Conservation (phyloP, 345 rosid species). For the Lepidium sativum region DNA sequence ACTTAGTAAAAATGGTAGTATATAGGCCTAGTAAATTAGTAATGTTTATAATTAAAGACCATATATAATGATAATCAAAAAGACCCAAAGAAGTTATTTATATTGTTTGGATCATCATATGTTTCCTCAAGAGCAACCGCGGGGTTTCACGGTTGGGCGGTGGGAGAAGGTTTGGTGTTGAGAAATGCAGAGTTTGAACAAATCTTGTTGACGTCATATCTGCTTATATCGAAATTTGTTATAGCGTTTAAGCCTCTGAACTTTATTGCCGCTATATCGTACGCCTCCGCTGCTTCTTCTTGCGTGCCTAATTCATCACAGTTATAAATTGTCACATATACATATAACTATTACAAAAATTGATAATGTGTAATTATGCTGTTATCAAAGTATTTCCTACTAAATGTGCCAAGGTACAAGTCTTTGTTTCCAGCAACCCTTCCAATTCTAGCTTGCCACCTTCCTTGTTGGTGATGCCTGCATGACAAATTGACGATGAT, state of each 20-base stretch:
- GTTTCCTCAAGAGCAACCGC: no score
- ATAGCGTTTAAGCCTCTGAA: conserved; percentile 75
- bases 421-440: conserved; percentile 95
- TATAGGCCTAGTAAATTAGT: no score
- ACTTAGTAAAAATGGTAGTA: no score
- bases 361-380: background rate
- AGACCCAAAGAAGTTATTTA: no score
- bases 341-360: background rate
- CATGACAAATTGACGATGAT: background rate
- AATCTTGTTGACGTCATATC: conserved; percentile 72
- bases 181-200: conserved; percentile 70
- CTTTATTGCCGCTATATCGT: conserved; percentile 86
- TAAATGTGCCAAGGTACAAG: conserved; percentile 88
- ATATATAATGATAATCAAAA: no score
- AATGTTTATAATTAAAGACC: no score
- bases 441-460: conserved; percentile 94
- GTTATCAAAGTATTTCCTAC: conserved; percentile 31
- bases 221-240: conserved; percentile 71
- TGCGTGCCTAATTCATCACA: conserved; percentile 55
- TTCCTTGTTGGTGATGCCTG: conserved; percentile 91
- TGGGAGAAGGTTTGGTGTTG: conserved; percentile 44
- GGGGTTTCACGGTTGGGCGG: no score
- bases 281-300: conserved; percentile 91
- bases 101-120: no score
- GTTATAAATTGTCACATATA: background rate